Base-by-base conservation (phyloP, 2,329 filamentous ascomycete genomes). In the Diaporthe longicolla region DNA sequence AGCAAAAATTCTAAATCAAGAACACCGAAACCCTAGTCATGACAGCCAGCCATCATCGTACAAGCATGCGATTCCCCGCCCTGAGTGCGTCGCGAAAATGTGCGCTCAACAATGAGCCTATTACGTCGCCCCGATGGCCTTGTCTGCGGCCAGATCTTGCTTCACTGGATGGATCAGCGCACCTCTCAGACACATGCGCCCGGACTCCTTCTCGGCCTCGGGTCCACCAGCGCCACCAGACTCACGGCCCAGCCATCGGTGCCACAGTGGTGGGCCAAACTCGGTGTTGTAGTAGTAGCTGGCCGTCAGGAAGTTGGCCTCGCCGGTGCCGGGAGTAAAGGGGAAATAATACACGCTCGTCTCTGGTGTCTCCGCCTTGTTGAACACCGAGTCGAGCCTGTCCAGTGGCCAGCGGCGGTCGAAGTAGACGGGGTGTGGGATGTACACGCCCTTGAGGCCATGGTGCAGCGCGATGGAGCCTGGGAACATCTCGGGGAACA, bases 401-500 rank as follows among this genome's bases (percentile, higher is more conserved):
- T 84, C 82, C 3, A 88, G 86, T 55, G 84, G 83, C 93, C 93
- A 95, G 71, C 92, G 89, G 76, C 93, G 90, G 82, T 96, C 93
- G 78, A 95, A 94, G 82, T 92, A 95, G 63, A 95, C 90, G 1
- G 94, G 93, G 81, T 95, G 93, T 15, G 94, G 94, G 13, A 91
- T 93, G 79, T 92, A 94, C 6, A 95, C 92, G 8, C 92, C 91
- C 83, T 96, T 96, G 68, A 95, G 86, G 11, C 94, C 93, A 80
- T 97, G 93, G 76, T 95, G 89, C 32, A 96, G 86, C 0, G 93
- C 90, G 37, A 93, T 89, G 0, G 93, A 93, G 70, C 93, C 92
- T 0, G 93, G 91, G 75, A 92, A 93, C 93, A 96, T 95, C 81
- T 96, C 94, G 0, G 93, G 93, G 73, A 92, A 93, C 79, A 95